These are phyloP conservation scores for Aethionema arabicum DNA, from an alignment of 345 rosid species.

Conservation along the genomic window DNA sequence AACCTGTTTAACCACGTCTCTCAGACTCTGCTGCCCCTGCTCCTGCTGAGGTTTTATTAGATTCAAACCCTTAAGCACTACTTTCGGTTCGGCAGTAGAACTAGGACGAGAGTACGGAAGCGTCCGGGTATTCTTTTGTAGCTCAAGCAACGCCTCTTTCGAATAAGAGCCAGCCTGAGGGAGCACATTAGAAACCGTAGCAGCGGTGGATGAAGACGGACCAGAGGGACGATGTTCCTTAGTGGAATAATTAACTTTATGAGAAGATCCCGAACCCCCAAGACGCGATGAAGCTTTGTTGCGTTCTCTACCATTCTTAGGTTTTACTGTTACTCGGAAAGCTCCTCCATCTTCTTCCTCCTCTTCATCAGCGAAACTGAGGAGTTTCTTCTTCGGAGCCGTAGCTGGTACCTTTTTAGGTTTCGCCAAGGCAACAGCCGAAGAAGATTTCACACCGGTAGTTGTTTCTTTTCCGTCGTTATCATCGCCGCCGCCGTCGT, in stretches of 20 bases:
- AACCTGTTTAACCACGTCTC: constrained; percentile 36
- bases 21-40: constrained; percentile 44
- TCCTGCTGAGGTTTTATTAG: constrained; percentile 37
- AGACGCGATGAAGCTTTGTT: constrained; percentile 49
- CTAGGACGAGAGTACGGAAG: constrained; percentile 53
- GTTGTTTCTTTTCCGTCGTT: constrained; percentile 17
- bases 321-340: constrained; percentile 25
- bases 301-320: constrained; percentile 36
- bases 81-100: constrained; percentile 49
- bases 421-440: constrained; percentile 41
- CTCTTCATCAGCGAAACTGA: constrained; percentile 91
- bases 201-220: constrained; percentile 31
- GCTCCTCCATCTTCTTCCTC: constrained; percentile 46
- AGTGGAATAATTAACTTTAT: constrained; percentile 49
- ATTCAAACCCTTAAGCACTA: constrained; percentile 55
- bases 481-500: constrained; percentile 37
- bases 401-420: constrained; percentile 52
- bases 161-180: constrained; percentile 92
- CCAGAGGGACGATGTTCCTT: constrained; percentile 57
- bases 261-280: constrained; percentile 47
- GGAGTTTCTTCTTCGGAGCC: constrained; percentile 51
- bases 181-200: constrained; percentile 59
- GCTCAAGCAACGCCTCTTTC: constrained; percentile 85
- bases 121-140: constrained; percentile 73
- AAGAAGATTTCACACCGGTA: constrained; percentile 32